Base-by-base conservation (phyloP, 2,329 filamentous ascomycete species). In the Penicillium concentricum region DNA sequence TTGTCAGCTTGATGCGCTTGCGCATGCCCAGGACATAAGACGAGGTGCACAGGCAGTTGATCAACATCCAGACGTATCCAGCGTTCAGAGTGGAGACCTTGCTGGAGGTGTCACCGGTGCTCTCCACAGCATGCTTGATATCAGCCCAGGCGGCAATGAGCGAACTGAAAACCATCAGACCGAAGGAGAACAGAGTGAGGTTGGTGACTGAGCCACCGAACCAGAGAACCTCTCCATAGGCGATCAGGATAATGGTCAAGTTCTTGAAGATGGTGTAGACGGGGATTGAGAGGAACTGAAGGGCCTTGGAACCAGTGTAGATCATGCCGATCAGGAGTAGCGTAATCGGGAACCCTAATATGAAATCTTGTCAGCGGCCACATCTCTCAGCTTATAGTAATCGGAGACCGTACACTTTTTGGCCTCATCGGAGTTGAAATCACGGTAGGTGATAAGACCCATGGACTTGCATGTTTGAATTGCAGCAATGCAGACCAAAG, bases 211-310 rank as follows among this genome's bases (percentile, higher is more conserved):
- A 91, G 71, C 93, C 93, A 60, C 94, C 94, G 67, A 99, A 99
- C 92, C 93, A 97, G 51, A 99, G 84, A 30, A 99, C 93, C 78
- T 99, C 94, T 66, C 94, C 94, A 67, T 99, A 99, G 54, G 94
- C 94, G 70, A 97, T 99, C 63, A 97, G 87, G 69, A 99, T 97
- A 75, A 96, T 99, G 60, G 94, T 97, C 81, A 99, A 78, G 80
- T 99, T 99, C 84, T 99, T 99, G 84, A 99, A 99, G 74, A 99
- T 99, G 54, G 94, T 99, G 79, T 99, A 99, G 26, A 99, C 94
- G 24, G 94, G 94, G 54, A 99, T 96, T 32, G 92, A 97, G 60
- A 99, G 89, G 78, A 88, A 97, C 78, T 97, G 92, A 44, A 99
- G 86, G 20, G 94, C 92, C 81, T 97, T 97, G 70, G 91, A 94